phyloP scores from a whole-genome alignment of 192 early-diverging fungal genomes.

The Coemansia sp. region DNA sequence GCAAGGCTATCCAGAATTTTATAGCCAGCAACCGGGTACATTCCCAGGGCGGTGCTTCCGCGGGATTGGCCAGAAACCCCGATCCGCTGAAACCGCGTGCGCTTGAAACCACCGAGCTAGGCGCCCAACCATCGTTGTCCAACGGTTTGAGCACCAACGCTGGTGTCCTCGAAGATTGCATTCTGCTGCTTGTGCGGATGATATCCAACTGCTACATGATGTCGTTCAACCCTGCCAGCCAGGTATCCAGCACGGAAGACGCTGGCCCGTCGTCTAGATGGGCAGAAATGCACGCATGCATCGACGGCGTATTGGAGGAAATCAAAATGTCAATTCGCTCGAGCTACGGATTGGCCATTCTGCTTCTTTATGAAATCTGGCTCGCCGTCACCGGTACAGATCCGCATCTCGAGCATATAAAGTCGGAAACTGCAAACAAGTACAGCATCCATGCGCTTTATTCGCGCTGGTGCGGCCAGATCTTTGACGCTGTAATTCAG shows the following conservation, averaged over 20 bases:
- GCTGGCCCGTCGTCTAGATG: slow-evolving; percentile 2
- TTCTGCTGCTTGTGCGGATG: slow-evolving; percentile 47
- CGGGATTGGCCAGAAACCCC: neutral
- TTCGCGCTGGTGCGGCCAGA: slow-evolving; percentile 41
- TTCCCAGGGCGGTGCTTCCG: neutral
- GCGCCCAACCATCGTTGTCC: slow-evolving; percentile 5
- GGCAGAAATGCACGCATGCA: slow-evolving; percentile 26
- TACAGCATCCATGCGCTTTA: slow-evolving; percentile 34
- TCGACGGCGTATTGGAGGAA: slow-evolving; percentile 26
- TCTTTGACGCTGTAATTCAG: slow-evolving; percentile 35
- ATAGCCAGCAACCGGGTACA: slow-evolving; percentile 27
- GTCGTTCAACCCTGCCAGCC: neutral
- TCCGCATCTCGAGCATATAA: slow-evolving; percentile 22
- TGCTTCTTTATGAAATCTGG: slow-evolving; percentile 51
- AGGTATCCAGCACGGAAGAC: neutral
- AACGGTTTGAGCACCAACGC: slow-evolving; percentile 45
- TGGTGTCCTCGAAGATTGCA: slow-evolving; percentile 44
- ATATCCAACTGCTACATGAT: slow-evolving; percentile 43
- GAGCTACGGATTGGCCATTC: slow-evolving; percentile 33
- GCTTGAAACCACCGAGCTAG: slow-evolving; percentile 6
- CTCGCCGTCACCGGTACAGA: slow-evolving; percentile 41
- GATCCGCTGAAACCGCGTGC: neutral
- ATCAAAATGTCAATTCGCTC: slow-evolving; percentile 30
- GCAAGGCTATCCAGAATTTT: slow-evolving; percentile 23
- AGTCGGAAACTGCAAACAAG: slow-evolving; percentile 2